Conservation (phyloP, 768 basidiomycete genomes). For the Melanogaster broomeanus region DNA sequence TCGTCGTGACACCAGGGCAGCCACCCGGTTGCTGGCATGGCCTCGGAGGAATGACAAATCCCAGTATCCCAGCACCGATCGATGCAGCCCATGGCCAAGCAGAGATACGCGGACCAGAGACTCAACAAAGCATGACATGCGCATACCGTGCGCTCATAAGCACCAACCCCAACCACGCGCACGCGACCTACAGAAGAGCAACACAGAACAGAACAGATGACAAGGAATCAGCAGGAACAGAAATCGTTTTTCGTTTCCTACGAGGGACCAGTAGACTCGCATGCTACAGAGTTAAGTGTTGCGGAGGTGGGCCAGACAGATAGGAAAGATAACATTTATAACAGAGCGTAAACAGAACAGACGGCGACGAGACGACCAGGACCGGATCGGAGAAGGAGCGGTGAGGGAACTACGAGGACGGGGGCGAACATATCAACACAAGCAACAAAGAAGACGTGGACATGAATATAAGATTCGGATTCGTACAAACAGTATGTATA, state of each 20-base stretch:
- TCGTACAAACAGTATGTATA: conserved; percentile 10
- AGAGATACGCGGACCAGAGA: too few species aligned
- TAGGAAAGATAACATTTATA: conserved; percentile 1
- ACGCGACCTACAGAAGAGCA: too few species aligned
- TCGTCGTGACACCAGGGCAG: too few species aligned
- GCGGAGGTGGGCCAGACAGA: neutral
- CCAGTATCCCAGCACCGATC: too few species aligned
- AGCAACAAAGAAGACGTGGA: neutral
- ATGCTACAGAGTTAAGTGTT: conserved; percentile 36
- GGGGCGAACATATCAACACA: neutral
- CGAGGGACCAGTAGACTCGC: conserved; percentile 36
- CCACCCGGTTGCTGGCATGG: too few species aligned
- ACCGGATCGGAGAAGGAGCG: conserved; percentile 15
- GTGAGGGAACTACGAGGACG: conserved; percentile 10
- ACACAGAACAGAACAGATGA: too few species aligned
- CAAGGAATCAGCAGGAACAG: neutral
- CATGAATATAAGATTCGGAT: conserved; percentile 14
- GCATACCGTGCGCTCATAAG: too few species aligned
- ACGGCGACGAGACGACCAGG: conserved; percentile 24
- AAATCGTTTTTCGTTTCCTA: neutral
- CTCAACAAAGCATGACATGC: too few species aligned
- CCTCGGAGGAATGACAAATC: too few species aligned
- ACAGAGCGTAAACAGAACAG: neutral
- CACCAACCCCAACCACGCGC: too few species aligned
- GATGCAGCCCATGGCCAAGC: too few species aligned